phyloP scores from a whole-genome alignment of 345 rosid genomes.

The Eucalyptus cloeziana region DNA sequence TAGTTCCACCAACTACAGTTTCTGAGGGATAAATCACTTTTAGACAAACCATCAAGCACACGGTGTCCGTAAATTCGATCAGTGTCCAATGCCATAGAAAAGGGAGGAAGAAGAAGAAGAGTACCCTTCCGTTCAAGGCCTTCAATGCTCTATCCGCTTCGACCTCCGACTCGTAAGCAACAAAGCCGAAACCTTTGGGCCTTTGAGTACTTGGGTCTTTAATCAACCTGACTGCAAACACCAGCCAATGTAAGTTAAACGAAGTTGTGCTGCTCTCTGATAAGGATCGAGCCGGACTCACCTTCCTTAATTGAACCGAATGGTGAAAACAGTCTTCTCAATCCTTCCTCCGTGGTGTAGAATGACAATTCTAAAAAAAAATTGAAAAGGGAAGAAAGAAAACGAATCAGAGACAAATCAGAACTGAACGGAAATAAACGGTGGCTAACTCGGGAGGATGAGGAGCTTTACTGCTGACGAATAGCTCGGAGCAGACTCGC shows the following conservation, averaged over 20 bases:
- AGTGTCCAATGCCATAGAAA: background rate
- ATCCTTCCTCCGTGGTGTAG: slow-evolving; percentile 14
- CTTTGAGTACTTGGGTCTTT: slow-evolving; percentile 37
- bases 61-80: background rate
- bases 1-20: background rate
- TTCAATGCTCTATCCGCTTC: slow-evolving; percentile 55
- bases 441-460: background rate
- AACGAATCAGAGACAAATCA: background rate
- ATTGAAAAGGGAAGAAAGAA: background rate
- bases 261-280: background rate
- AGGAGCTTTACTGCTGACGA: slow-evolving; percentile 26
- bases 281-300: background rate
- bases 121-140: slow-evolving; percentile 55
- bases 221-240: slow-evolving; percentile 31
- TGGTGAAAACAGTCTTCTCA: slow-evolving; percentile 17
- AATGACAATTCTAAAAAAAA: slow-evolving; percentile 18
- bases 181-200: slow-evolving; percentile 70
- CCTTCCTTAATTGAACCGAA: slow-evolving; percentile 31
- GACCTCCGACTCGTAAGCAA: slow-evolving; percentile 34
- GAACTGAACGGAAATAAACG: background rate
- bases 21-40: background rate
- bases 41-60: background rate
- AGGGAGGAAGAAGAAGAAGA: background rate
- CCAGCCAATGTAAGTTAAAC: background rate
- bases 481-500: slow-evolving; percentile 22